Conservation (phyloP, 352 stramenopile species). For the Globisporangium carolinianum region DNA sequence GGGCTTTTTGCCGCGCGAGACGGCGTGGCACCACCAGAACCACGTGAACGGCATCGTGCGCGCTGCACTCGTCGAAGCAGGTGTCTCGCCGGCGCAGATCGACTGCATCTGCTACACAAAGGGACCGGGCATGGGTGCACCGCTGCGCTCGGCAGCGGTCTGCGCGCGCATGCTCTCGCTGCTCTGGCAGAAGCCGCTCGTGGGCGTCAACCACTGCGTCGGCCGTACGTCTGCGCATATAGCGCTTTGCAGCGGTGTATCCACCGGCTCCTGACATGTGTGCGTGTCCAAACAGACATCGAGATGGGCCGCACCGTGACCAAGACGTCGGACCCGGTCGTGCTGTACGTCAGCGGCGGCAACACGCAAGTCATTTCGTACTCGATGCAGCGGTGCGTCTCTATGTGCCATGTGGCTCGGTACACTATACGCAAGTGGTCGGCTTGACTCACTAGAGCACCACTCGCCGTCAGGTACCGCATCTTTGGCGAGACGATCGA, state of each 20-base stretch:
- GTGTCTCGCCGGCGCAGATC: constrained; percentile 77
- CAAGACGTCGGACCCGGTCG: constrained; percentile 92
- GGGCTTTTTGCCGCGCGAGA: constrained; percentile 98
- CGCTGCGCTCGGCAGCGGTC: constrained; percentile 94
- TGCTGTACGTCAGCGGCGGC: constrained; percentile 98
- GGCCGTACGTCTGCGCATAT: constrained; percentile 62
- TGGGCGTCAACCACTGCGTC: constrained; percentile 99
- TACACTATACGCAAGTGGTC: neutral
- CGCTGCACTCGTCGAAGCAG: constrained; percentile 91
- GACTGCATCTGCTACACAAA: constrained; percentile 95
- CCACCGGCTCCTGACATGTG: neutral
- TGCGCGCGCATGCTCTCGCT: constrained; percentile 92
- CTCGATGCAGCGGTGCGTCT: constrained; percentile 69
- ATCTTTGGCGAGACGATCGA: constrained; percentile 99
- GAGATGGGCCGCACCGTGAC: constrained; percentile 99
- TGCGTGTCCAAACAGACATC: constrained; percentile 83
- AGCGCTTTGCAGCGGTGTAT: neutral
- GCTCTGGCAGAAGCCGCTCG: constrained; percentile 93
- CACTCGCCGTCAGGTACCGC: constrained; percentile 74
- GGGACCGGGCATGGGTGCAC: constrained; percentile 97
- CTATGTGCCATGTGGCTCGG: neutral
- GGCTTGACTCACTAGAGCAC: constrained; percentile 6
- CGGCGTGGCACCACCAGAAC: constrained; percentile 98
- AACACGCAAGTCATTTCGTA: constrained; percentile 97
- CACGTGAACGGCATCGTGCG: constrained; percentile 94